Base-by-base conservation (phyloP, 495 filamentous ascomycete species). In the Tuber microsphaerosporum region DNA sequence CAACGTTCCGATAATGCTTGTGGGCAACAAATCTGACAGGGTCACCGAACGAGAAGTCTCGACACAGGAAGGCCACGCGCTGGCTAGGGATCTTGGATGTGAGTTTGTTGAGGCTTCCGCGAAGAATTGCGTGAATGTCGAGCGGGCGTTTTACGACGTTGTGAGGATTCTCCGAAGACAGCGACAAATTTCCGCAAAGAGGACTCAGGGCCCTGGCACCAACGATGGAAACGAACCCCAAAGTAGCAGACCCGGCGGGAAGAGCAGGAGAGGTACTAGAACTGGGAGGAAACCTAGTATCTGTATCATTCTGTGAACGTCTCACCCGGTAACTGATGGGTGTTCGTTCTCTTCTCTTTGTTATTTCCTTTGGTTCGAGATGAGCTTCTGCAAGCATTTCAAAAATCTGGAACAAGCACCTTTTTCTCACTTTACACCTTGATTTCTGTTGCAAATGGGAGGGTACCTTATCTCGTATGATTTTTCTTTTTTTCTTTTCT, bases 61-160 rank as follows among this genome's bases (percentile, higher is more conserved):
- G 1, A 96, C 94, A 42, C 95, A 99, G 83, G 95, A 99, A 85
- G 95, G 95, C 7, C 92, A 93, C 75, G 93, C 93, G 39, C 85
- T 98, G 31, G 96, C 95, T 56, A 92, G 93, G 82, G 93, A 97
- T 82, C 87, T 99, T 48, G 93, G 92, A 71, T 99, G 95, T 84
- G 95, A 98, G 76, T 99, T 98, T 81, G 94, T 98, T 75, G 95
- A 98, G 84, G 95, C 95, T 8, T 97, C 94, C 20, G 95, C 95
- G n/a, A 97, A 98, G 86, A 97, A 97, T 82, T 97, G 95, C 86
- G 93, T 97, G 86, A 98, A 99, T 82, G 95, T 99, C 41, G 95
- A 99, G 83, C 97, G 94, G 86, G 96, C 95, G 3, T 99, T 99
- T 83, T 97, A 97, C 85, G 95, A 99, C 80, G 96, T 99, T 19